Evolutionary conservation across 2,329 filamentous ascomycete genomes (phyloP).

Genomic region (Fonsecaea pedrosoi): DNA sequence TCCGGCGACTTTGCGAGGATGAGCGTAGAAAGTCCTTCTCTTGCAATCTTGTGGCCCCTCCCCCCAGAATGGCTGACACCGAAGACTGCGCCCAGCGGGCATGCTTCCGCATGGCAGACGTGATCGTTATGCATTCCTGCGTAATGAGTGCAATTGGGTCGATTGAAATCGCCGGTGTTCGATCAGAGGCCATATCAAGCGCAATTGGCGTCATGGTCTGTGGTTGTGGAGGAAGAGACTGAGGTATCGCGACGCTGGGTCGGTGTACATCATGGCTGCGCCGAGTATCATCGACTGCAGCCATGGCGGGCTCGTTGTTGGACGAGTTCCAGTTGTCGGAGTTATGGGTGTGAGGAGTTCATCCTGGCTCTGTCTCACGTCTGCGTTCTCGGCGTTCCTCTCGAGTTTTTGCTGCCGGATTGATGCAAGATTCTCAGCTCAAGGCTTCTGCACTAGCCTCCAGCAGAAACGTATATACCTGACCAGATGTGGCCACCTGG

Average conservation of each 20-base stretch:
- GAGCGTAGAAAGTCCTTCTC: slow-evolving; percentile 52
- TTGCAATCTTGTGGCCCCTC: slow-evolving; percentile 59
- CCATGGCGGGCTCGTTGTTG: not conserved
- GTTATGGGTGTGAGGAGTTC: slow-evolving; percentile 9
- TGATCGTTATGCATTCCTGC: slow-evolving; percentile 98
- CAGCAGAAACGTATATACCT: slow-evolving; percentile 4
- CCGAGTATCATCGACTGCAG: slow-evolving; percentile 6
- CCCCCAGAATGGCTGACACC: slow-evolving; percentile 92
- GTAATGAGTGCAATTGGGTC: slow-evolving; percentile 92
- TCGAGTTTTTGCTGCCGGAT: not conserved
- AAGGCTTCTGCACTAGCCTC: not conserved
- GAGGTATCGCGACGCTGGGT: slow-evolving; percentile 17
- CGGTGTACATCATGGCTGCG: slow-evolving; percentile 14
- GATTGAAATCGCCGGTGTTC: slow-evolving; percentile 67
- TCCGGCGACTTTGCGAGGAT: slow-evolving; percentile 34
- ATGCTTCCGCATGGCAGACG: slow-evolving; percentile 97
- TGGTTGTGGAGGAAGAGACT: slow-evolving; percentile 7
- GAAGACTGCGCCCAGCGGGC: slow-evolving; percentile 94
- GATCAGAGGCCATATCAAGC: slow-evolving; percentile 21
- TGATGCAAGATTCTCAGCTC: not conserved
- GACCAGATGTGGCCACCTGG: slow-evolving; percentile 14
- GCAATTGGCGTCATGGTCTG: slow-evolving; percentile 16
- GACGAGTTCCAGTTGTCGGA: not conserved
- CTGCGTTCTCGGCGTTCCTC: not conserved
- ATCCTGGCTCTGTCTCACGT: slow-evolving; percentile 4